Base-by-base conservation (phyloP, 179 eudicot species). In the Vitellaria paradoxa region DNA sequence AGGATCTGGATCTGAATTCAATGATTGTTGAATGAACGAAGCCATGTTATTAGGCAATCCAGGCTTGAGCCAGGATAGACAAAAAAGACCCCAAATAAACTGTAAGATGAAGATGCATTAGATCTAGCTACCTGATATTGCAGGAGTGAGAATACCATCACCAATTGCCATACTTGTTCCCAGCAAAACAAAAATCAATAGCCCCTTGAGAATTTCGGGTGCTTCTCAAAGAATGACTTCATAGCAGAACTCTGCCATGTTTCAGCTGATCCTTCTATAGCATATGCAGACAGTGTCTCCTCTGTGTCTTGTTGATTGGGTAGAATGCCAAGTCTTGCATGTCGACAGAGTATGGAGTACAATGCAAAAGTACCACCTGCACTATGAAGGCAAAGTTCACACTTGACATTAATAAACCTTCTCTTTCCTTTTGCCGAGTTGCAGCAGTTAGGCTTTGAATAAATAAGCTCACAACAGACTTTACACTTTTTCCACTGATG, bases 341-440 rank as follows among this genome's bases (percentile, higher is more conserved):
- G 91, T 45, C 94, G 86, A 55, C 89, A 89, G 23, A 90, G 82
- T 77, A 90, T 74, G 4, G 94, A 90, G 77, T 90, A 90, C 73
- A 89, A 75, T 26, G 92, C 94, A 81, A 91, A 91, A 42, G 92
- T 91, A 17, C 94, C 94, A 75, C 94, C 94, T 91, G 88, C 76
- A 84, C 71, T 77, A 87, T 37, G 73, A 78, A 62, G 46, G 65
- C 78, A 60, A 79, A 74, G 68, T 64, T 70, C 75, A 57, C 74
- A 75, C 80, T 21, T 70, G 77, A 57, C 74, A 75, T 82, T 21
- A 73, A 17, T 56, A 68, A 68, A 42, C 37, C 55, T 26, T 17
- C 50, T 47, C 20, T 42, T 56, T 52, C 30, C 46, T 42, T 20
- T 56, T 26, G 40, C 12, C 68, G 53, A 64, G 47, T 63, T 26